A percentile compares a stretch with the other conserved stretches of the same genome.
Evolutionary conservation across 1,284 basidiomycete species (phyloP).

Genomic region (Ceratobasidium sp.): DNA sequence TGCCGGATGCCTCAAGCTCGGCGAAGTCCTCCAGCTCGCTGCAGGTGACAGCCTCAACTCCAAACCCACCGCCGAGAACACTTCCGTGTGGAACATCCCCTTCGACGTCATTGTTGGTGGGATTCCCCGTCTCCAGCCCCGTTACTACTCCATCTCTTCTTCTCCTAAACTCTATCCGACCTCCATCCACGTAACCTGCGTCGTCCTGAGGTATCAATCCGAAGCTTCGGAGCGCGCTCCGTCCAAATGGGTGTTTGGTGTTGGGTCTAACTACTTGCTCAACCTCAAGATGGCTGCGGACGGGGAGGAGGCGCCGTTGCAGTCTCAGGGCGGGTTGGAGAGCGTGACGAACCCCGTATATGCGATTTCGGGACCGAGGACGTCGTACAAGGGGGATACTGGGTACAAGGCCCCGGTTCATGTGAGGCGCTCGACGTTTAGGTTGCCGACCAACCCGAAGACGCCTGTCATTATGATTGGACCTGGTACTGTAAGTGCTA

Average conservation of each 20-base stretch:
- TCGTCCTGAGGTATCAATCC: constrained; percentile 91
- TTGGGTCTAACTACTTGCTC: constrained; percentile 91
- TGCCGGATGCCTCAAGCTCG: constrained; percentile 87
- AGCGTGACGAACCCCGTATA: constrained; percentile 74
- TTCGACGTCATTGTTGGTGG: constrained; percentile 96
- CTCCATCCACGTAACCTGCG: constrained; percentile 93
- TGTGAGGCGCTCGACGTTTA: constrained; percentile 94
- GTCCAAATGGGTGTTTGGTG: constrained; percentile 80
- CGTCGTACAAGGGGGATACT: constrained; percentile 72
- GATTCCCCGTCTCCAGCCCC: constrained; percentile 92
- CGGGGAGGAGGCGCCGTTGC: constrained; percentile 63
- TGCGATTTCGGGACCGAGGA: constrained; percentile 88
- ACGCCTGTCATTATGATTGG: constrained; percentile 99
- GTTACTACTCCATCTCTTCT: constrained; percentile 98
- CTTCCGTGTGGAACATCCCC: constrained; percentile 90
- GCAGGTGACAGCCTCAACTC: constrained; percentile 71
- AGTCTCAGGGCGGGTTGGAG: constrained; percentile 57
- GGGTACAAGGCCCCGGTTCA: constrained; percentile 92
- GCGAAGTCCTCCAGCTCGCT: constrained; percentile 89
- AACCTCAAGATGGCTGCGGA: constrained; percentile 86
- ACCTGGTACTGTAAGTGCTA: constrained; percentile 86
- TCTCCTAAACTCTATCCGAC: constrained; percentile 91
- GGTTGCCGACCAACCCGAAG: constrained; percentile 96
- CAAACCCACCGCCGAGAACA: constrained; percentile 70
- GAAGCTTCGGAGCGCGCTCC: constrained; percentile 62